phyloP scores from a whole-genome alignment of 2,329 filamentous ascomycete genomes.

The Claviceps fusiformis region DNA sequence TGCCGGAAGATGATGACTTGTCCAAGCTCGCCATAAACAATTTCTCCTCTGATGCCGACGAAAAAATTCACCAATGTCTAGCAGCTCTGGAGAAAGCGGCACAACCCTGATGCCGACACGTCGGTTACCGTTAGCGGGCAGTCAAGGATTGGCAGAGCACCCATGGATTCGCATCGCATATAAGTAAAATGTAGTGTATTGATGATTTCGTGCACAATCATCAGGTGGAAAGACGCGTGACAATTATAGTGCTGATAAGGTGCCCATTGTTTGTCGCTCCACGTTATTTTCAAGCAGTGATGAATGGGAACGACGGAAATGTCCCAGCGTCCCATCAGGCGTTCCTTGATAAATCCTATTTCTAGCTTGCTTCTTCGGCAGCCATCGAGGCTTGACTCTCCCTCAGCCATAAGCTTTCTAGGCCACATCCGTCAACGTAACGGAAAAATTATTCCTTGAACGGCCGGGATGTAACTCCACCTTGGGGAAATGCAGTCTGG shows the following conservation, averaged over 20 bases:
- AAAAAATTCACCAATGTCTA: constrained; percentile 4
- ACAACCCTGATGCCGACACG: not conserved
- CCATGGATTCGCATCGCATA: not conserved
- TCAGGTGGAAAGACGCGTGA: not conserved
- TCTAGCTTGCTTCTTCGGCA: not conserved
- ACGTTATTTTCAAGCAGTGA: not conserved
- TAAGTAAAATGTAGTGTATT: not conserved
- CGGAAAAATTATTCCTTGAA: constrained; percentile 79
- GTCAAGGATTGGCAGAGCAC: not conserved
- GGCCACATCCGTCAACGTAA: constrained; percentile 41
- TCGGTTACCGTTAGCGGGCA: not conserved
- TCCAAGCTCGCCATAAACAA: constrained; percentile 20
- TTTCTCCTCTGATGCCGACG: constrained; percentile 17
- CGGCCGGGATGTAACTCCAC: constrained; percentile 62
- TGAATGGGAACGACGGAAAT: not conserved
- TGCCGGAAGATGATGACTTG: constrained; percentile 35
- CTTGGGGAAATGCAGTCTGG: constrained; percentile 34
- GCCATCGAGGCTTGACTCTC: not conserved
- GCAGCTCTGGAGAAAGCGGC: not conserved
- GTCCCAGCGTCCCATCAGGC: not conserved
- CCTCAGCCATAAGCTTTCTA: constrained; percentile 3
- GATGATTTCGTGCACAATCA: not conserved
- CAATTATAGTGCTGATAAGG: not conserved
- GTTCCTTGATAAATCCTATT: not conserved
- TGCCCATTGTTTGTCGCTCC: not conserved